Base-by-base conservation (phyloP, 1,284 basidiomycete genomes). In the Heliocybe sulcata region DNA sequence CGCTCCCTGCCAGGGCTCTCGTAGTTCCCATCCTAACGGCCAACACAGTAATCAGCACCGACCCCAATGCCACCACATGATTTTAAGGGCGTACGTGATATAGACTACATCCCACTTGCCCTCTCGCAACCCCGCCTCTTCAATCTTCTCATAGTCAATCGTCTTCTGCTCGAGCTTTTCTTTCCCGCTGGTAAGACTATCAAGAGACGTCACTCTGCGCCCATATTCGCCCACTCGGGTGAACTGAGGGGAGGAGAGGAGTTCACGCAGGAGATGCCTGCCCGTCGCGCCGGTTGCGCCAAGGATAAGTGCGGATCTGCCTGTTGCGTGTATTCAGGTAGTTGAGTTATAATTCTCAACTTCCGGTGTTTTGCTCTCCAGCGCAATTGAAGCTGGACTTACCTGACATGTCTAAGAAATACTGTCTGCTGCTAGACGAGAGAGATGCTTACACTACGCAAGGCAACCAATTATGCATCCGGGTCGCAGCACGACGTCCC, bases 91-190 rank as follows among this genome's bases (percentile, higher is more conserved):
- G 51, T 57, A 80, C 78, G 79, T 72, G 53, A 82, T 74, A 57
- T 80, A 82, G 0, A 90, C 80, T n/a, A 83, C 80, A 65, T 90
- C 85, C 80, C 83, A 87, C 45, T 79, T 76, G 2, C 74, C 79
- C 0, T 77, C 73, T 35, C 70, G 72, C 58, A 87, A 58, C 25
- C 74, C 77, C 0, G 75, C 71, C 38, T 74, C 72, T 16, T 75
- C 75, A 3, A 87, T 60, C 53, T 82, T 81, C 62, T 89, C 86
- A 61, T 85, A 89, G 63, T 89, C 79, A 56, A 90, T 74, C 1
- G 68, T 66, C 60, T 78, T 77, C 67, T 89, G 85, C 59, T 80
- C 77, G 10, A 85, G 70, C 60, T 82, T 82, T 6, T 72, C 74
- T 56, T 69, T 72, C 11, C 73, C 68, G 1, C 59, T 54, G 2